Percentiles rank a stretch among this genome's conserved stretches.
These are phyloP conservation scores for Effrenium voratum DNA, from an alignment of 73 alveolate species.

Conservation along the genomic window DNA sequence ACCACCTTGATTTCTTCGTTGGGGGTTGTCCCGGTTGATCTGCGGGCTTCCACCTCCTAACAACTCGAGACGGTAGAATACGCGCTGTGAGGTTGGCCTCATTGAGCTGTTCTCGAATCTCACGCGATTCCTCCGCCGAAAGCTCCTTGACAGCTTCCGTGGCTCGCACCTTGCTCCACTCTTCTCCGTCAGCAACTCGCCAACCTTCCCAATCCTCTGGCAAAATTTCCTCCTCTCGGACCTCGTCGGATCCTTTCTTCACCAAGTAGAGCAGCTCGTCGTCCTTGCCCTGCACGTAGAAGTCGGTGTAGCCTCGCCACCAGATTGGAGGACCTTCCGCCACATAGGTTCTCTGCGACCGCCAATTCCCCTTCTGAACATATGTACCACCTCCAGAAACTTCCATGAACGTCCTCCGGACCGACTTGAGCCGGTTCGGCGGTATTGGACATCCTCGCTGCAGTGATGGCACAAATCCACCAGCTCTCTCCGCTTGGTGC, in stretches of 20 bases:
- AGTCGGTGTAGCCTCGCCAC: slow-evolving; percentile 16
- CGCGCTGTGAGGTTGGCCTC: background rate
- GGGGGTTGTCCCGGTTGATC: slow-evolving; percentile 12
- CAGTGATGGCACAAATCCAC: background rate
- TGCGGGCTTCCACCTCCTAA: background rate
- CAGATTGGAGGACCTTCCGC: background rate
- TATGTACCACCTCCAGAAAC: background rate
- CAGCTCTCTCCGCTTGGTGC: background rate
- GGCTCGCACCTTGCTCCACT: slow-evolving; percentile 6
- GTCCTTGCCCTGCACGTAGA: background rate
- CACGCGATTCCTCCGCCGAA: background rate
- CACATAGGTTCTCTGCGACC: no score
- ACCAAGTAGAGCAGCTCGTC: background rate
- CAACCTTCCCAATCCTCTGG: background rate
- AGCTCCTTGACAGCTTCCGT: background rate
- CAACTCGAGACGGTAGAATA: background rate
- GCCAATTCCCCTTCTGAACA: background rate
- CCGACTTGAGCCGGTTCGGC: background rate
- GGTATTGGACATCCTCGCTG: slow-evolving; percentile 1
- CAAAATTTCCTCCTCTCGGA: background rate
- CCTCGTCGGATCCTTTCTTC: slow-evolving; percentile 3
- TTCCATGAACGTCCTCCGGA: background rate
- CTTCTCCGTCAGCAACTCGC: background rate
- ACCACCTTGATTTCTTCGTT: no score
- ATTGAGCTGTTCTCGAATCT: background rate